A percentile compares a stretch with the other conserved stretches of the same genome.
Conservation (phyloP, 352 stramenopile species). For the Phytophthora pluvialis region DNA sequence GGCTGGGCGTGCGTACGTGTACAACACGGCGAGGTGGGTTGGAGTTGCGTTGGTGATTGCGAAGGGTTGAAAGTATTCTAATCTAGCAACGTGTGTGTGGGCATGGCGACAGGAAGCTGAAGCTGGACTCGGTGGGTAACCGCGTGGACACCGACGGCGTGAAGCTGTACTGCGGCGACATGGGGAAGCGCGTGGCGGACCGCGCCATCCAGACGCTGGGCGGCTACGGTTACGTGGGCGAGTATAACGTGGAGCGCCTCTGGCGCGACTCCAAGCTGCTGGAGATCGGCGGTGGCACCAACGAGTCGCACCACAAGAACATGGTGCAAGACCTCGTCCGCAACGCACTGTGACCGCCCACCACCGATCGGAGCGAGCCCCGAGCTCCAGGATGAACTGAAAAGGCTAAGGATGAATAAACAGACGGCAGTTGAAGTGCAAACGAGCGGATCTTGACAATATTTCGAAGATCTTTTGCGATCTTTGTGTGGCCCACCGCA, state of each 20-base stretch:
- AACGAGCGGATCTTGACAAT: conserved; percentile 15
- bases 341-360: conserved; percentile 40
- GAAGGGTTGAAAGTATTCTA: neutral
- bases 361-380: neutral
- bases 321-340: conserved; percentile 90
- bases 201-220: conserved; percentile 98
- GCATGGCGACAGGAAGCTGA: conserved; percentile 78
- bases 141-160: conserved; percentile 98
- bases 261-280: conserved; percentile 99
- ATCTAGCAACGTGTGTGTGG: neutral
- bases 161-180: conserved; percentile 98
- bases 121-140: conserved; percentile 95
- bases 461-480: conserved; percentile 36
- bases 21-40: conserved; percentile 91
- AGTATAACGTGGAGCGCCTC: conserved; percentile 98
- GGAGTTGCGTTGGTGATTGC: neutral
- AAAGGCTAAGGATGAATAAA: conserved; percentile 1
- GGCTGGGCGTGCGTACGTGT: conserved; percentile 97
- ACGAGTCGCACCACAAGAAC: conserved; percentile 99
- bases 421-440: neutral
- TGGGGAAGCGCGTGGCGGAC: conserved; percentile 98
- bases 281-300: conserved; percentile 99
- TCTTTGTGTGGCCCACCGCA: conserved; percentile 22
- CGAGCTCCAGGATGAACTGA: neutral
- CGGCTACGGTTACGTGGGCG: conserved; percentile 98